A percentile compares a stretch with the other conserved stretches of the same genome.
These are phyloP conservation scores for Lasiosphaeris hirsuta DNA, from an alignment of 495 filamentous ascomycete genomes.

Conservation along the genomic window DNA sequence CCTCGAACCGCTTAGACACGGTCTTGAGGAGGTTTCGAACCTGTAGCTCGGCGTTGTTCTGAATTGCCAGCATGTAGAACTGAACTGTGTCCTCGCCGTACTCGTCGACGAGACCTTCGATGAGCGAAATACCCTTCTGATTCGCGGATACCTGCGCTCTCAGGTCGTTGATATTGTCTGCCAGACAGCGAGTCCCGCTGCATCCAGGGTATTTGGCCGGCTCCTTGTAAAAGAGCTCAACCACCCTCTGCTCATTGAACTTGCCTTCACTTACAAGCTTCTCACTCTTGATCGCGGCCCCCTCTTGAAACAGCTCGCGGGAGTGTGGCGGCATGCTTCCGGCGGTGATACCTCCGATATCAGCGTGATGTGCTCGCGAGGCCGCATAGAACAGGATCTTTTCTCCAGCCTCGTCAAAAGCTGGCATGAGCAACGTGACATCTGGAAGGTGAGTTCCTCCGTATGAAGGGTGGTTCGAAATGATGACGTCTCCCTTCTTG, in stretches of 20 bases:
- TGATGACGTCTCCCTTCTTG: slow-evolving; percentile 87
- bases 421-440: slow-evolving; percentile 91
- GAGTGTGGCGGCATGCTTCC: slow-evolving; percentile 97
- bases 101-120: slow-evolving; percentile 77
- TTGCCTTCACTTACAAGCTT: slow-evolving; percentile 88
- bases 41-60: slow-evolving; percentile 83
- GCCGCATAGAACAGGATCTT: slow-evolving; percentile 97
- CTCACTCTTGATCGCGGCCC: slow-evolving; percentile 88
- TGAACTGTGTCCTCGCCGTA: slow-evolving; percentile 90
- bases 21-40: slow-evolving; percentile 82
- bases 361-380: slow-evolving; percentile 91
- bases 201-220: slow-evolving; percentile 85
- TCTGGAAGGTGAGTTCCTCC: slow-evolving; percentile 81
- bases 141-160: slow-evolving; percentile 96
- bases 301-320: slow-evolving; percentile 89
- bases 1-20: slow-evolving; percentile 71
- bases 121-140: slow-evolving; percentile 91
- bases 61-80: slow-evolving; percentile 94
- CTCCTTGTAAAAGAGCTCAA: slow-evolving; percentile 75
- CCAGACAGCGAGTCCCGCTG: slow-evolving; percentile 82
- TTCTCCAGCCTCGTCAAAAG: slow-evolving; percentile 70
- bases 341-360: slow-evolving; percentile 93
- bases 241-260: slow-evolving; percentile 85
- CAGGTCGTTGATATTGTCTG: slow-evolving; percentile 92
- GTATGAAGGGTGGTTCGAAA: slow-evolving; percentile 93